Percentiles rank a stretch among this genome's conserved stretches.
Evolutionary conservation across 257 asterid genomes (phyloP).

Genomic region (Solanum arcanum): DNA sequence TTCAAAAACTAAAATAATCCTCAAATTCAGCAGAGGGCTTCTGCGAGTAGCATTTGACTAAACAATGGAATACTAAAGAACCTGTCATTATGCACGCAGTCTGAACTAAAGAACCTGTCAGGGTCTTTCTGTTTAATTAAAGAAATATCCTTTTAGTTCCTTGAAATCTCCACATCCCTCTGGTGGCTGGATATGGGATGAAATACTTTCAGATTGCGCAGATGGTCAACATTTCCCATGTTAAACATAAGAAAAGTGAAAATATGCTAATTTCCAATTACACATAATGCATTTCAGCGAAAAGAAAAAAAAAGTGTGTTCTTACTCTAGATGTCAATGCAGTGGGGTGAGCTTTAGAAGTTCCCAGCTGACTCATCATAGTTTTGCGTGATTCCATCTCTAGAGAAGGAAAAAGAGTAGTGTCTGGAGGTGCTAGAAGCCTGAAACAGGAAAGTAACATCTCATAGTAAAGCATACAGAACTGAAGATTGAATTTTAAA

Average conservation of each 20-base stretch:
- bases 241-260: too few relatives aligned
- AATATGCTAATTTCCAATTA: neutral
- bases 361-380: constrained; percentile 64
- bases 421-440: constrained; percentile 95
- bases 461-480: neutral
- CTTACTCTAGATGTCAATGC: constrained; percentile 85
- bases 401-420: constrained; percentile 90
- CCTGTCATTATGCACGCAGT: neutral
- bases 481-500: neutral
- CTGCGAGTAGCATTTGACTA: neutral
- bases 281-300: neutral
- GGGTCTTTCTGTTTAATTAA: neutral
- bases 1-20: neutral
- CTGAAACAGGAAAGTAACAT: constrained; percentile 30
- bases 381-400: constrained; percentile 79
- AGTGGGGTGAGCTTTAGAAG: constrained; percentile 70
- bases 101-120: neutral
- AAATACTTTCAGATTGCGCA: neutral
- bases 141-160: neutral
- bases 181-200: neutral
- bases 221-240: neutral
- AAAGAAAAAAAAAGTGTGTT: neutral
- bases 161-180: neutral
- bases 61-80: too few relatives aligned
- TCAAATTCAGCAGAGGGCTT: neutral